Percentiles rank a stretch among this genome's conserved stretches.
Evolutionary conservation across 495 filamentous ascomycete genomes (phyloP).

Genomic region (Articulospora tetracladia): DNA sequence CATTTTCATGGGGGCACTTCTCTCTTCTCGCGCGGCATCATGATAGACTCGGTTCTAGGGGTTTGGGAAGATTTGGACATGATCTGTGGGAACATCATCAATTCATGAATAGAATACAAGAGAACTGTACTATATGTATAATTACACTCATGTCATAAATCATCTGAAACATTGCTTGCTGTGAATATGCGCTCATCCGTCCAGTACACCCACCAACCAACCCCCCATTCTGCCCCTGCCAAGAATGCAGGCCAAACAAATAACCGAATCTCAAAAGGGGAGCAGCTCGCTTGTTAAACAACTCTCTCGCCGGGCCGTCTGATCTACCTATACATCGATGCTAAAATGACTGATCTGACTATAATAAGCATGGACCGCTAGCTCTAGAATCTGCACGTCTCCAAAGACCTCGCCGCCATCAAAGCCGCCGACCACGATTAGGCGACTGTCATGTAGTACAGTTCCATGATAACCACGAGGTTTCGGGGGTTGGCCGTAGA

Average conservation of each 20-base stretch:
- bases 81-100: background rate
- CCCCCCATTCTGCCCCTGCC: background rate
- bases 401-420: constrained; percentile 61
- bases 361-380: constrained; percentile 63
- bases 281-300: background rate
- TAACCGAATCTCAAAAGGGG: background rate
- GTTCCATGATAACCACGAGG: constrained; percentile 61
- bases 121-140: background rate
- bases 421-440: constrained; percentile 60
- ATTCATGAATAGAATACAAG: background rate
- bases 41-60: no score
- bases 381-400: constrained; percentile 59
- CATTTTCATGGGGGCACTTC: no score
- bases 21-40: no score
- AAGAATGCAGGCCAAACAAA: background rate
- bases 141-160: background rate
- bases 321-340: constrained; percentile 49
- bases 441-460: constrained; percentile 55
- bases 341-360: constrained; percentile 65
- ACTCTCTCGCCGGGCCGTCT: background rate
- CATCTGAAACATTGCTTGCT: constrained; percentile 4
- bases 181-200: background rate
- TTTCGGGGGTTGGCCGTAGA: constrained; percentile 59
- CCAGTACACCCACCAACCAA: background rate
- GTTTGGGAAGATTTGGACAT: no score